Evolutionary conservation across 2,329 filamentous ascomycete species (phyloP), one percentile per base, ranked within the genome.

Genomic region (Calonectria hawksworthii): DNA sequence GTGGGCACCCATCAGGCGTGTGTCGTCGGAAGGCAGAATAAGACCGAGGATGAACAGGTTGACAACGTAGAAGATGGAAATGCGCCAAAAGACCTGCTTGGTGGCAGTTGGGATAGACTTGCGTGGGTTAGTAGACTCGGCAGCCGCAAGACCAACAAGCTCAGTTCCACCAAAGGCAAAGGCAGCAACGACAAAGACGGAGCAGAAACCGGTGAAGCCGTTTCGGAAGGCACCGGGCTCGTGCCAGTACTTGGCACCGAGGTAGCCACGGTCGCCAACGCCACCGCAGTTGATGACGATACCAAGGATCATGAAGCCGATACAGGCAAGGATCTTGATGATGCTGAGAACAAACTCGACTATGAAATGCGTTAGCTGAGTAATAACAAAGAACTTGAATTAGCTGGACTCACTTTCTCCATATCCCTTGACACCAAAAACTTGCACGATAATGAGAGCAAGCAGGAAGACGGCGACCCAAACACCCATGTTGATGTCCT

Each of bases 21-120:
- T 81, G 1, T 78, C 51, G 68, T 88, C 86, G 38, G 84, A 84
- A 38, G 84, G 81, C 72, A 88, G 81, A 7, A 88, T 82, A 9
- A 88, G 83, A 47, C 87, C 87, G 74, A 88, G 84, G 70, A 87
- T 87, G 79, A 86, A 85, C 32, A 88, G 84, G 66, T 86, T 86
- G 1, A 88, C 79, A 71, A 88, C 81, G 77, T 88, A 89, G 79
- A 88, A 88, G 70, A 88, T 80, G 28, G 85, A 85, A 74, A 88
- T 86, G 80, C 87, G 86, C 86, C 86, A 88, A 76, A 88, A 88
- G 28, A 88, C 93, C 83, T 96, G 94, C 86, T 95, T 96, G 81
- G 95, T 91, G 4, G 94, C 94, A n/a, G 91, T 92, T 1, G 95
- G 94, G 2, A 97, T 88, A 0, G 92, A 91, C 82, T 94, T 92